Evolutionary conservation across 2,329 filamentous ascomycete species (phyloP), one percentile per base, ranked within the genome.

Genomic region (Colletotrichum phormii): DNA sequence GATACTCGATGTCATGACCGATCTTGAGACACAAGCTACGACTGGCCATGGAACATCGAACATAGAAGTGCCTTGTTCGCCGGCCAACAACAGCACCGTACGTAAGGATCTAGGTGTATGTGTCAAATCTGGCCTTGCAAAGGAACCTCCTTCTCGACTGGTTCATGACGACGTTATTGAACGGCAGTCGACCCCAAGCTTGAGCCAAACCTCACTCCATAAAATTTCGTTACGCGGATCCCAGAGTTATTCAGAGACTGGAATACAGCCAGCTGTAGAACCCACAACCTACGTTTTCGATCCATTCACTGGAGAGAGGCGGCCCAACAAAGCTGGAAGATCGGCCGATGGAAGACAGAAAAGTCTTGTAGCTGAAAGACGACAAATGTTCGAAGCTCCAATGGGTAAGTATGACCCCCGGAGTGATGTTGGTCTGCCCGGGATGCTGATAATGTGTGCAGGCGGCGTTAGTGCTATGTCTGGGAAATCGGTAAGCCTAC

Each of bases 1-100:
- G 12, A 71, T 73, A 8, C 29, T 71, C 15, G 61, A 66, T 26
- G 49, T 62, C 22, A 37, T 55, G 55, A 57, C 58, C 33, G 62
- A 57, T 8, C 11, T 62, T 7, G 61, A 73, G 24, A 53, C n/a
- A 13, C 46, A 33, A 46, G n/a, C 46, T 24, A n/a, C 33, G n/a
- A 24, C 42, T 11, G 42, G 29, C 13, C 31, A 4, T 5, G 15
- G 4, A n/a, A 13, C 12, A 15, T 8, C 18, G 42, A 15, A 2
- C 49, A 13, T 33, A n/a, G n/a, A 26, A 15, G 29, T 15, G 18
- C 26, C 29, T 64, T 1, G 3, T 22, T 18, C 51, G 24, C 11
- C 33, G 37, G 49, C 15, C 29, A 22, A 8, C 22, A 37, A 46
- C 8, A 29, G 31, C 49, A 35, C 15, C 9, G 3, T 22, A 18